Evolutionary conservation across 2,329 filamentous ascomycete species (phyloP), one percentile per base, ranked within the genome.

Genomic region (Atkinsonella hypoxylon): DNA sequence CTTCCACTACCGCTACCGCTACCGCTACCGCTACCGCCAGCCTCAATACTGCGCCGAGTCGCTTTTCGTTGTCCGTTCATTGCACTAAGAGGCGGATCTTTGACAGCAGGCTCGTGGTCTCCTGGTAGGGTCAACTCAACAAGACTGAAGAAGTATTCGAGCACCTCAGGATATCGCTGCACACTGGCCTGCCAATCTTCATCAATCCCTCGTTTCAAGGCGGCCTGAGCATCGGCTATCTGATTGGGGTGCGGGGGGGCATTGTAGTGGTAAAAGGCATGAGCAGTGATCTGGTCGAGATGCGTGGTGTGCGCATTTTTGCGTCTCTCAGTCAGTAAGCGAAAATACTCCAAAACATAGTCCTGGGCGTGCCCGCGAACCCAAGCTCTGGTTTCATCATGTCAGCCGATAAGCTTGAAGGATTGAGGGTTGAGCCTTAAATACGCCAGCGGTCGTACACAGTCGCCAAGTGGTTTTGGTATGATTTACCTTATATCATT

Each of bases 151-250:
- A 85, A 90, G 66, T 90, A 89, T 65, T 89, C 83, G 50, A 91
- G 71, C n/a, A 90, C 82, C 62, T 89, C 84, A 4, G 86, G 87
- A 59, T 90, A 91, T 50, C 82, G 77, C 59, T 87, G 78, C 39
- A 89, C 85, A 45, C 82, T 84, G 31, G 78, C 74, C 59, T 83
- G 78, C 86, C 86, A 91, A 68, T 89, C 86, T 54, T 86, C 82
- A 59, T 89, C 85, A 59, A 89, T 85, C 54, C 84, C 85, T 47
- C 79, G 76, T 67, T 88, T 87, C 54, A 88, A 73, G 46, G 76
- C 74, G 15, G 74, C 73, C 60, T 88, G 78, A 22, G 83, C 85
- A 51, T 78, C 75, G 39, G 75, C 70, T 48, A 89, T 76, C 61
- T 88, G 77, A 55, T 68, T 73, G 26, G 78, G 80, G 54, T 83